A percentile compares a stretch with the other conserved stretches of the same genome.
Evolutionary conservation across 2,329 filamentous ascomycete species (phyloP).

Genomic region (Colletotrichum simmondsii): DNA sequence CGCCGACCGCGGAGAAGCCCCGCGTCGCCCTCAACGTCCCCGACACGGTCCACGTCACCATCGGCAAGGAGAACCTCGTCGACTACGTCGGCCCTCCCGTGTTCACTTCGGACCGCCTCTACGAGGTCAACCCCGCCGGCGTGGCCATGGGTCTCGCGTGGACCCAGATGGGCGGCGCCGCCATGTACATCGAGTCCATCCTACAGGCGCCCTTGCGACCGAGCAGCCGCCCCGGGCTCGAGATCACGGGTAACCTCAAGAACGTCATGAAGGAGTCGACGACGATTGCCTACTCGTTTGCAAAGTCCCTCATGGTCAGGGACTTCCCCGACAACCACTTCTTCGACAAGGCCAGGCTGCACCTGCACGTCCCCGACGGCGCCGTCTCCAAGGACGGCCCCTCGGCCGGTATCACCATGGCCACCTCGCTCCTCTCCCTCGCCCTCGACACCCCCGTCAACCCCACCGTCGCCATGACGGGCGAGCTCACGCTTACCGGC

Average conservation of each 20-base stretch:
- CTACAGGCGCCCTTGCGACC: slow-evolving; percentile 83
- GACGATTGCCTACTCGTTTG: slow-evolving; percentile 93
- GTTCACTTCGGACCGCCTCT: slow-evolving; percentile 94
- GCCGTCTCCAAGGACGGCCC: slow-evolving; percentile 95
- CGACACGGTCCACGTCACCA: slow-evolving; percentile 85
- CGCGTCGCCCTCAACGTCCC: slow-evolving; percentile 85
- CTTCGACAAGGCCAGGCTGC: slow-evolving; percentile 94
- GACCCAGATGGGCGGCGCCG: slow-evolving; percentile 96
- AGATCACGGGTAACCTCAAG: slow-evolving; percentile 95
- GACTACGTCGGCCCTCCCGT: slow-evolving; percentile 97
- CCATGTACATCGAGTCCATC: slow-evolving; percentile 97
- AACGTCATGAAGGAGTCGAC: slow-evolving; percentile 99
- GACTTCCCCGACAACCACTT: slow-evolving; percentile 92
- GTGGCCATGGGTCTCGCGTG: slow-evolving; percentile 98
- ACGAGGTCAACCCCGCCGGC: slow-evolving; percentile 91
- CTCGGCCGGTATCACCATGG: slow-evolving; percentile 97
- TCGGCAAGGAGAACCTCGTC: slow-evolving; percentile 89
- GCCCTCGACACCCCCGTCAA: slow-evolving; percentile 82
- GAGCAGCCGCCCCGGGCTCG: slow-evolving; percentile 80
- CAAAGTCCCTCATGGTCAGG: slow-evolving; percentile 87
- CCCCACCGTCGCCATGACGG: slow-evolving; percentile 96
- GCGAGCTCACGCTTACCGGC: slow-evolving; percentile 94
- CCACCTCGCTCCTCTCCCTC: slow-evolving; percentile 88
- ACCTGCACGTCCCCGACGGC: slow-evolving; percentile 96
- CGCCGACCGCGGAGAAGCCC: slow-evolving; percentile 64